Evolutionary conservation across 1,139 yeast species (phyloP), one percentile per base, ranked within the genome.

Genomic region (Candida labiduridarum): DNA sequence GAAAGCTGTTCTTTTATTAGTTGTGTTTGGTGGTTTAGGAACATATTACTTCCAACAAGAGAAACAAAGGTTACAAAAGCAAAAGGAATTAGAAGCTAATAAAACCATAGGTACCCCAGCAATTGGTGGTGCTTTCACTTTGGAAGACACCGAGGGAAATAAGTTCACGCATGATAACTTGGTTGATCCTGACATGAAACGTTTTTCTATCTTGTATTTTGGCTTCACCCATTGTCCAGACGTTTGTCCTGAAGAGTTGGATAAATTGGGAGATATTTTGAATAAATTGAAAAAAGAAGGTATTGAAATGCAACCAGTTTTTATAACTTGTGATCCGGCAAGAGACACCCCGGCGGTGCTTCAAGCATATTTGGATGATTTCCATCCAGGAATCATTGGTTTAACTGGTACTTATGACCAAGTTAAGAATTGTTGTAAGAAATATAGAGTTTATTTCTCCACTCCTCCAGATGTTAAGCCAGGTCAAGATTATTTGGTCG

Each of bases 161-260:
- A 70, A 68, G 16, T 94, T 92, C 66, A 89, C 97, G 1, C 83
- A 90, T 30, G 76, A 88, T 52, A 82, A 92, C 61, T 74, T 94
- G 63, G 72, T 80, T 56, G 95, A 94, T 44, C 61, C 62, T 29
- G 67, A 71, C 50, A 55, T 68, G 2, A 72, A 71, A 56, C 84
- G 82, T 66, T 94, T 89, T 67, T 82, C 91, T 11, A 75, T 94
- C 49, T 67, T 94, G 15, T 94, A 94, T 69, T 94, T 94, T 70
- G 99, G 99, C 0, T 94, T 94, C 73, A 88, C 96, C 4, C 92
- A 91, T 70, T 94, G 99, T 71, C 99, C 99, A 7, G 99, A 94
- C 68, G 91, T 94, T 48, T 94, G 99, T 68, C 99, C 99, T 9
- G 98, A 94, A 65, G 99, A 94, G 68, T 79, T 94, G 56, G 99